phyloP scores from a whole-genome alignment of 768 basidiomycete genomes.

The Lyophyllum shimeji region DNA sequence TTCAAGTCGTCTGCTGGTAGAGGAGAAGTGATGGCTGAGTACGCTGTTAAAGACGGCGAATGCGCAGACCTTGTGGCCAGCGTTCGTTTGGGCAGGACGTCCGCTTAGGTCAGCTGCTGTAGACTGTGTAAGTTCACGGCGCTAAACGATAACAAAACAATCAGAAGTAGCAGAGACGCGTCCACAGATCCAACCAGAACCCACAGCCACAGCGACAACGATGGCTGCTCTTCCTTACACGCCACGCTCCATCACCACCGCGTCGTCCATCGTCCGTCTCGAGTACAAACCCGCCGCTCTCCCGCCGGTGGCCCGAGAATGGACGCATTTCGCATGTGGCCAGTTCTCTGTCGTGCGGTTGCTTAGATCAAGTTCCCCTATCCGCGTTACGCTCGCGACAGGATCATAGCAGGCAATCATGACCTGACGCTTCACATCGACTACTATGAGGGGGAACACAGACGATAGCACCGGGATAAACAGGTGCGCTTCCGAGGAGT shows the following conservation, averaged over 20 bases:
- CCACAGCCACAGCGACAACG: background rate
- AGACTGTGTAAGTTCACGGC: too few species aligned
- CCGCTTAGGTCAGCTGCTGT: too few species aligned
- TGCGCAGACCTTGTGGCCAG: too few species aligned
- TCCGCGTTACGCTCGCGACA: background rate
- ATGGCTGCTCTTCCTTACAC: background rate
- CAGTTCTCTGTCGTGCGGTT: background rate
- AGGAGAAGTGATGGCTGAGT: too few species aligned
- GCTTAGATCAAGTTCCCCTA: too few species aligned
- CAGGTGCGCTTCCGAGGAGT: constrained; percentile 24
- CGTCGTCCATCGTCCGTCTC: constrained; percentile 32
- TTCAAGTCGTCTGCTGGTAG: too few species aligned
- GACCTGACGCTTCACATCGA: constrained; percentile 46
- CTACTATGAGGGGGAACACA: constrained; percentile 38
- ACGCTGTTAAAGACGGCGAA: too few species aligned
- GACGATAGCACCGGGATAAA: constrained; percentile 28
- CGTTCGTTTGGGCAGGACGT: too few species aligned
- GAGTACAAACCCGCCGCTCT: constrained; percentile 31
- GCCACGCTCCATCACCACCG: constrained; percentile 21
- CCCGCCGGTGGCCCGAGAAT: constrained; percentile 34
- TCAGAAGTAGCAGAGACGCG: too few species aligned
- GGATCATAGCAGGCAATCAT: constrained; percentile 71
- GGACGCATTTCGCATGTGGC: constrained; percentile 50
- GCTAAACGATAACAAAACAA: too few species aligned
- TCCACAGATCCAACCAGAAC: background rate